Evolutionary conservation across 179 eudicot species (phyloP).

Genomic region (Camellia oleifera): DNA sequence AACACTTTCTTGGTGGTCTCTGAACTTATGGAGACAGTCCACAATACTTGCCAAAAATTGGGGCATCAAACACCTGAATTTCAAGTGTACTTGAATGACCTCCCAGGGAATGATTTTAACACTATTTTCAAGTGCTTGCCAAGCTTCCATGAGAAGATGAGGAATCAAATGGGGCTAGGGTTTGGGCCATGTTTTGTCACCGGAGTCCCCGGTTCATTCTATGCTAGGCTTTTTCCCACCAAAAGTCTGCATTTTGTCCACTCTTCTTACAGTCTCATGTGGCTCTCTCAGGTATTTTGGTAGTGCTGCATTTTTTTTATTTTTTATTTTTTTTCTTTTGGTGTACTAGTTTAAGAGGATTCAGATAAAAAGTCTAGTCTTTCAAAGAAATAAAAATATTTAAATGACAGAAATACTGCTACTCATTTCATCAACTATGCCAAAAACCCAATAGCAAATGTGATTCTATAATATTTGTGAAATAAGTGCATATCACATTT

Average conservation of each 20-base stretch:
- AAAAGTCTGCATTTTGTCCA: constrained; percentile 65
- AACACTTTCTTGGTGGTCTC: constrained; percentile 56
- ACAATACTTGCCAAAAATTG: constrained; percentile 17
- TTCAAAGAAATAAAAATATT: too few relatives aligned
- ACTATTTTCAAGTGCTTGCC: constrained; percentile 61
- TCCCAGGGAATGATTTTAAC: constrained; percentile 81
- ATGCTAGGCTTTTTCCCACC: constrained; percentile 63
- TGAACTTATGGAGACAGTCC: constrained; percentile 24
- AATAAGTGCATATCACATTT: too few relatives aligned
- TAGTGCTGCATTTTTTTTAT: too few relatives aligned
- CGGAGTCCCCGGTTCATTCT: constrained; percentile 60
- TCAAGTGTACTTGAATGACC: constrained; percentile 62
- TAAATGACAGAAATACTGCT: too few relatives aligned
- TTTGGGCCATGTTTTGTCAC: too few relatives aligned
- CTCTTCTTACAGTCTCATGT: constrained; percentile 72
- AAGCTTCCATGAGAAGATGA: constrained; percentile 34
- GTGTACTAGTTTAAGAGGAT: too few relatives aligned
- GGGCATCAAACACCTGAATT: constrained; percentile 32
- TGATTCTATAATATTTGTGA: too few relatives aligned
- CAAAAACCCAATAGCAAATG: too few relatives aligned
- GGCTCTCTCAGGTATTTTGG: constrained; percentile 63
- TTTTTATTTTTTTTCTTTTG: too few relatives aligned
- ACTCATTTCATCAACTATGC: too few relatives aligned
- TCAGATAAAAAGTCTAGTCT: too few relatives aligned
- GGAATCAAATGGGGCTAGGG: not conserved